phyloP scores from a whole-genome alignment of 805 yeast species.

The Starmera dryadoides region DNA sequence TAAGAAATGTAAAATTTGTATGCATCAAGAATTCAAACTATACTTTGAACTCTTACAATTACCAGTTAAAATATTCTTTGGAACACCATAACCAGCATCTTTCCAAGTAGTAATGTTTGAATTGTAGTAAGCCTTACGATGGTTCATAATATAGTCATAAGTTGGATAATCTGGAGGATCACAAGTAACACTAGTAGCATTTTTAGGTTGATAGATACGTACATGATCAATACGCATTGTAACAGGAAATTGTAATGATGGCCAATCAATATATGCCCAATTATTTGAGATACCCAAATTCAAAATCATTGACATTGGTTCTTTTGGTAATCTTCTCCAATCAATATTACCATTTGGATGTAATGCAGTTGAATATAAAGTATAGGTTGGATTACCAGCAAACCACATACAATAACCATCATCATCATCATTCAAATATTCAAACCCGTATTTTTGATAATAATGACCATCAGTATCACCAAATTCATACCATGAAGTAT shows the following conservation, averaged over 20 bases:
- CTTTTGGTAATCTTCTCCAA: constrained; percentile 75
- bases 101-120: constrained; percentile 70
- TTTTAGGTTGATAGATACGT: constrained; percentile 83
- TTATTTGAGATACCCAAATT: constrained; percentile 86
- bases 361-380: constrained; percentile 65
- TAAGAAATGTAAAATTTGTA: too few species aligned
- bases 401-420: constrained; percentile 81
- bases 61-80: constrained; percentile 54
- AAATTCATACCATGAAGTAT: constrained; percentile 73
- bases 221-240: constrained; percentile 77
- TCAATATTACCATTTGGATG: constrained; percentile 90
- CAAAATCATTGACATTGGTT: constrained; percentile 86
- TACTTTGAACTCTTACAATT: constrained; percentile 33
- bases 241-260: constrained; percentile 68
- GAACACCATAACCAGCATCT: constrained; percentile 63
- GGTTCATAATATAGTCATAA: constrained; percentile 67
- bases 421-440: constrained; percentile 63
- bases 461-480: constrained; percentile 42
- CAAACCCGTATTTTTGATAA: constrained; percentile 73
- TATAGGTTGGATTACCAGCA: constrained; percentile 77
- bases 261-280: constrained; percentile 96
- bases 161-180: constrained; percentile 88
- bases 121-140: constrained; percentile 61
- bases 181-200: constrained; percentile 58
- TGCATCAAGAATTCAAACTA: background rate